Evolutionary conservation across 2,329 filamentous ascomycete genomes (phyloP), one percentile per base, ranked within the genome.

Genomic region (Aspergillus uvarum): DNA sequence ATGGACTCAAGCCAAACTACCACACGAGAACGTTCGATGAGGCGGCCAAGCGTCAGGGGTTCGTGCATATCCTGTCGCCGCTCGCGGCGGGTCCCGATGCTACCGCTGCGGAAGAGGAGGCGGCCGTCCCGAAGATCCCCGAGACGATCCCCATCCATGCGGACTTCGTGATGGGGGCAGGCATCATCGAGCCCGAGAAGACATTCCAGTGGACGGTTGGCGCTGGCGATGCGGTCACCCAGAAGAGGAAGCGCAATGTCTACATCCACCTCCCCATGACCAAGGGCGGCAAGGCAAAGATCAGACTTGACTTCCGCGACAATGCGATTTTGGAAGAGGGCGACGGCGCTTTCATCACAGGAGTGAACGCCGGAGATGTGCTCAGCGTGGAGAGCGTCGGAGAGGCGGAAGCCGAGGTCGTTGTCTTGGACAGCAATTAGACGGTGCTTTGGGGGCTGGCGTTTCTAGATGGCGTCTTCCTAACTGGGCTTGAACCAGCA

Each of bases 221-320:
- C 11, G 87, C 76, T 3, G 70, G 68, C 1, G 70, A 70, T 31
- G 59, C 66, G 6, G 72, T 76, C 7, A 65, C 64, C 32, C 72
- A 67, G 22, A 80, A 80, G 54, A 81, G 77, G 2, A 78, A 80
- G 58, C 76, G 86, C 69, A 93, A 95, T 78, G 85, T 96, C 2
- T 96, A 88, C 74, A 77, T 95, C 38, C 92, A 96, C 74, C 65
- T 96, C 57, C 84, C 92, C 19, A 94, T 93, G 90, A 87, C 88
- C 0, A 89, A 90, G 78, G 82, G 82, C 47, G 90, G 90, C 24
- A 89, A 87, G 66, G 84, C 90, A 42, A 91, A 86, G 80, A 85
- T 96, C 61, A 83, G 84, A 65, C 79, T 88, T 68, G 89, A 83
- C 69, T 86, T 86, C 1, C 79, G 87, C 59, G 87, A 90, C 49